Evolutionary conservation across 1,284 basidiomycete species (phyloP).

Genomic region (Ceratobasidium theobromae): DNA sequence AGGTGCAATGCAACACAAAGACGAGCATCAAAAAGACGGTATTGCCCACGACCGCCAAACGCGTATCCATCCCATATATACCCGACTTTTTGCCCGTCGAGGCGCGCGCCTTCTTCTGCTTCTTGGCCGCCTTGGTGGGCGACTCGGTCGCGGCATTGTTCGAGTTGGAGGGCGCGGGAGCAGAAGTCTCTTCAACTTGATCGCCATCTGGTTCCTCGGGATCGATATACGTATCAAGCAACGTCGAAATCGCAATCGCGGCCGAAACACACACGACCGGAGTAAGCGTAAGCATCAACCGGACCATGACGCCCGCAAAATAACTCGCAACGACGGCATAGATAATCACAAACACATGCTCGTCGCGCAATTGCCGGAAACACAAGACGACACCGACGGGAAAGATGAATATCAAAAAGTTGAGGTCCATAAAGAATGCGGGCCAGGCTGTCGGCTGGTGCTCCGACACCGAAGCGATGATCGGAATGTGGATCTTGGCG

Average conservation of each 20-base stretch:
- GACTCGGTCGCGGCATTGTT: slow-evolving; percentile 23
- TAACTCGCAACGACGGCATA: slow-evolving; percentile 96
- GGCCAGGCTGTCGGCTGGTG: slow-evolving; percentile 99
- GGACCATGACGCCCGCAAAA: slow-evolving; percentile 99
- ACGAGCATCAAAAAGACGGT: slow-evolving; percentile 79
- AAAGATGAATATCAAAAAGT: slow-evolving; percentile 97
- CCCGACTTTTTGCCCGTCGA: slow-evolving; percentile 51
- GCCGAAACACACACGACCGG: slow-evolving; percentile 90
- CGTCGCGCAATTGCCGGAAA: slow-evolving; percentile 93
- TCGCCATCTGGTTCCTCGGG: slow-evolving; percentile 44
- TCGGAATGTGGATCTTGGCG: slow-evolving; percentile 96
- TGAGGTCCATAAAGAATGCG: slow-evolving; percentile 98
- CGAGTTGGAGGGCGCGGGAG: slow-evolving; percentile 40
- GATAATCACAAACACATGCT: slow-evolving; percentile 98
- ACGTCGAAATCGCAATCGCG: slow-evolving; percentile 86
- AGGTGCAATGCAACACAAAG: slow-evolving; percentile 97
- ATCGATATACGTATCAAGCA: slow-evolving; percentile 89
- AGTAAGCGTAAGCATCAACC: slow-evolving; percentile 90
- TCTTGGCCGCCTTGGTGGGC: slow-evolving; percentile 52
- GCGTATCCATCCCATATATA: slow-evolving; percentile 84
- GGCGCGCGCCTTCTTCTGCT: slow-evolving; percentile 55
- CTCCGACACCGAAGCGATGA: slow-evolving; percentile 99
- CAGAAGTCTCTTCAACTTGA: slow-evolving; percentile 42
- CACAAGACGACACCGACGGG: slow-evolving; percentile 93
- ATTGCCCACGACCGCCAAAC: slow-evolving; percentile 74